A percentile compares a stretch with the other conserved stretches of the same genome.
These are phyloP conservation scores for Agaricales sp. DNA, from an alignment of 1,284 basidiomycete genomes.

Conservation along the genomic window DNA sequence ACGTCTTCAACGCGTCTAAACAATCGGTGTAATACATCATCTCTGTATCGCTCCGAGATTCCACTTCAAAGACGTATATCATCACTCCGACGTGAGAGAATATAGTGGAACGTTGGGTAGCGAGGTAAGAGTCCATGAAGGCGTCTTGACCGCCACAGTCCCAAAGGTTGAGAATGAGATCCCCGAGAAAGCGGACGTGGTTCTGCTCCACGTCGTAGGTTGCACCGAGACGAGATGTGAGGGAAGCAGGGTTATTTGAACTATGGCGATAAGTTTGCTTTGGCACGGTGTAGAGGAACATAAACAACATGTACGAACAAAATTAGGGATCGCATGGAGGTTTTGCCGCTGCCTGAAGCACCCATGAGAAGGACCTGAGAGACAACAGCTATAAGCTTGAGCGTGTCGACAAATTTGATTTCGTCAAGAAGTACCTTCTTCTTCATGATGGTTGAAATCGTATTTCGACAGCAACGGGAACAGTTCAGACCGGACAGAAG, in stretches of 20 bases:
- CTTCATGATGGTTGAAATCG: constrained; percentile 30
- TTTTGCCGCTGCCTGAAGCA: constrained; percentile 84
- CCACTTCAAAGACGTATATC: constrained; percentile 97
- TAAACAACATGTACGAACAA: constrained; percentile 54
- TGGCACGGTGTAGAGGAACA: constrained; percentile 7
- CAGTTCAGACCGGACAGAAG: no score
- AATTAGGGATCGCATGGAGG: constrained; percentile 98
- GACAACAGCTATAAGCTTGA: neutral
- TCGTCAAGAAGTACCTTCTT: constrained; percentile 9
- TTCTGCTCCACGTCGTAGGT: constrained; percentile 98
- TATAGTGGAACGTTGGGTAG: constrained; percentile 82
- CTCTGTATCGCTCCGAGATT: constrained; percentile 65
- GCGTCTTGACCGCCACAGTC: constrained; percentile 98
- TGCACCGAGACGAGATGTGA: constrained; percentile 87
- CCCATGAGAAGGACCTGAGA: constrained; percentile 86
- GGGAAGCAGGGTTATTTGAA: constrained; percentile 88
- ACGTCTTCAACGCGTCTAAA: constrained; percentile 67
- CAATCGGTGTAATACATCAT: constrained; percentile 84
- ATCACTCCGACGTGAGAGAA: constrained; percentile 95
- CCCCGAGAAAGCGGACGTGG: constrained; percentile 93
- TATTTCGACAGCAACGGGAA: neutral
- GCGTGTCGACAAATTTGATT: neutral
- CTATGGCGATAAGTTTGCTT: constrained; percentile 28
- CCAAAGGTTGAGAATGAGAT: constrained; percentile 92
- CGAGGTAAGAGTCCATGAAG: constrained; percentile 95